Conservation (phyloP, 768 basidiomycete genomes). For the Amanita polypyramis region DNA sequence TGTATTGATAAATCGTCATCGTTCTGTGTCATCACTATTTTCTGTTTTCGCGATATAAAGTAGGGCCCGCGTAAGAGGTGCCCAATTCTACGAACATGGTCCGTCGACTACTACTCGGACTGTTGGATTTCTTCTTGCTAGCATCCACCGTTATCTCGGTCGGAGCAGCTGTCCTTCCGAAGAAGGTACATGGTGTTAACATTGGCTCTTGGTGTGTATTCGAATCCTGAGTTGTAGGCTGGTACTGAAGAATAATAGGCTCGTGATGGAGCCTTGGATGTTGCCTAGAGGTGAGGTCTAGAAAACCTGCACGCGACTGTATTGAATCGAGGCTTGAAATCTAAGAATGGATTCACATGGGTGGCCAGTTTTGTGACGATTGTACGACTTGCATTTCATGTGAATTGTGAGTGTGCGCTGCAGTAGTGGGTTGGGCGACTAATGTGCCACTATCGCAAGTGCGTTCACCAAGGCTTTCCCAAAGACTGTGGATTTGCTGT, state of each 20-base stretch:
- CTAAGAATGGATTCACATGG: constrained; percentile 65
- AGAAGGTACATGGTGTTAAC: constrained; percentile 4
- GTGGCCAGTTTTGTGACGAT: constrained; percentile 47
- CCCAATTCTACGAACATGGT: no score
- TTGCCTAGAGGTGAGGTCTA: background rate
- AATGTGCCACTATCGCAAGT: background rate
- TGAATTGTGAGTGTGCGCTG: constrained; percentile 45
- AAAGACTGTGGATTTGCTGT: constrained; percentile 13
- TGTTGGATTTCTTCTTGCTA: no score
- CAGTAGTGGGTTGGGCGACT: background rate
- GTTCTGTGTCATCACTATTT: no score
- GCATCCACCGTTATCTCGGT: no score
- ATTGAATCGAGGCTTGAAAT: background rate
- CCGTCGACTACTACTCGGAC: no score
- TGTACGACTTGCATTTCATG: constrained; percentile 55
- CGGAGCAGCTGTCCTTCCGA: background rate
- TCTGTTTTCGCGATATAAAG: no score
- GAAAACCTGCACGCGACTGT: background rate
- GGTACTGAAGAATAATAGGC: background rate
- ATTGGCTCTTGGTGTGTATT: background rate
- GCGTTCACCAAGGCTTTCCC: constrained; percentile 1
- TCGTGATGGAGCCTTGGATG: constrained; percentile 3
- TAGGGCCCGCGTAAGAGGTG: no score
- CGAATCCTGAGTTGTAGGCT: background rate
- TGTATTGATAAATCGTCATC: no score